Evolutionary conservation across 345 rosid genomes (phyloP).

Genomic region (Acer negundo): DNA sequence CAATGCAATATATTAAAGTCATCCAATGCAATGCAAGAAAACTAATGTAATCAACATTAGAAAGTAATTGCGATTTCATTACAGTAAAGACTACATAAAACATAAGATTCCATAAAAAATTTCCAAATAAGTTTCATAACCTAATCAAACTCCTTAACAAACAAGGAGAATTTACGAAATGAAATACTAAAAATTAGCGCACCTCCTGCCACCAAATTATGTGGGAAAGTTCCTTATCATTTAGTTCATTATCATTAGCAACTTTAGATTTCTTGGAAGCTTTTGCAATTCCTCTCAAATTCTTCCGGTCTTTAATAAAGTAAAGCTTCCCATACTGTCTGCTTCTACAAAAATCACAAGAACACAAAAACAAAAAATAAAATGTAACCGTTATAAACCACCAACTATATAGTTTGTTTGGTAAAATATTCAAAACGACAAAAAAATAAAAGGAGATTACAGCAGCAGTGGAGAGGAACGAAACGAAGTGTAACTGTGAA

Average conservation of each 20-base stretch:
- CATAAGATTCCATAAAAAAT: background rate
- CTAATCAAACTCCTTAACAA: background rate
- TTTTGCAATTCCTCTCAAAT: constrained; percentile 43
- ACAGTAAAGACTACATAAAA: background rate
- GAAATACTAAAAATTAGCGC: constrained; percentile 13
- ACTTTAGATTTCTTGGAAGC: constrained; percentile 53
- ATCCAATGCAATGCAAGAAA: background rate
- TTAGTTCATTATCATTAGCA: constrained; percentile 36
- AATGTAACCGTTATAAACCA: background rate
- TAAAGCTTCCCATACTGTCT: constrained; percentile 37
- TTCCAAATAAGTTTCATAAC: background rate
- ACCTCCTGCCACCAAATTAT: constrained; percentile 95
- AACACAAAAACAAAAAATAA: constrained; percentile 4
- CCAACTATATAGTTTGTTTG: background rate
- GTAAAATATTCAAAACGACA: too few species aligned
- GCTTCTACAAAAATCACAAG: constrained; percentile 26
- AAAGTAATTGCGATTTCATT: background rate
- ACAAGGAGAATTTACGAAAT: background rate
- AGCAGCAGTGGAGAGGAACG: constrained; percentile 36
- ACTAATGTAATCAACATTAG: background rate
- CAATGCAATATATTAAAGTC: background rate
- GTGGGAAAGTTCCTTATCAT: constrained; percentile 72
- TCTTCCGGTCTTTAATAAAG: constrained; percentile 55
- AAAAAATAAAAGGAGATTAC: constrained; percentile 37
- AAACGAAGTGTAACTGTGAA: constrained; percentile 39